Base-by-base conservation (phyloP, 305 asterid species). In the Rubia peregrina region DNA sequence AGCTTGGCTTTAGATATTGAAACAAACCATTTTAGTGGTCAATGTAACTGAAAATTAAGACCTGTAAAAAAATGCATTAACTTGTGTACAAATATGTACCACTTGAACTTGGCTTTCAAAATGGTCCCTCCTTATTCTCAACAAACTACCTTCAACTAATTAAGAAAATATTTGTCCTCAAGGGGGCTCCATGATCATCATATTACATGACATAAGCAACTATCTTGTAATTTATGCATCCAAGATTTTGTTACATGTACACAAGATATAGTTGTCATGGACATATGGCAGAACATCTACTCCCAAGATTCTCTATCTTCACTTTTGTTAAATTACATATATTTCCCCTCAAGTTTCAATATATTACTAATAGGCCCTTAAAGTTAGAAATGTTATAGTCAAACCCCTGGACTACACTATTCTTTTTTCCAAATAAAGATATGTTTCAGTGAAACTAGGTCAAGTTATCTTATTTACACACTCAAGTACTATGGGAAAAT, bases 111-210 rank as follows among this genome's bases (percentile, higher is more conserved):
- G 82, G 61, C 76, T 74, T 78, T 67, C 76, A 71, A 55, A 33
- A 55, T 61, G 73, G 76, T 61, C 76, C 82, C 76, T 66, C 64
- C 51, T 74, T 71, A 13, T 70, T 55, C 69, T 68, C 76, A 78
- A 74, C 76, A 78, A 74, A 71, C 72, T 43, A 55, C 26, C 73
- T 17, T 53, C 56, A 65, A 42, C 67, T 66, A 16, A 60, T 69
- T 42, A 66, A 70, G 44, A 48, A 64, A 67, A 59, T 33, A 46
- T 77, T 72, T 69, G 75, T 69, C 72, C 70, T 73, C 65, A 68
- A 62, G 77, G 69, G 68, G 75, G 67, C 65, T 42, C 30, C 61
- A 41, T 22, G 17, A 9, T 65, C 11, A 43, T 57, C 30, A 53
- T 53, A 53, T 53, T 53, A 7, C 7, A 71, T 76, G 77, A 49